These are phyloP conservation scores for Diatrype stigma DNA, from an alignment of 2,329 filamentous ascomycete genomes.

Conservation along the genomic window DNA sequence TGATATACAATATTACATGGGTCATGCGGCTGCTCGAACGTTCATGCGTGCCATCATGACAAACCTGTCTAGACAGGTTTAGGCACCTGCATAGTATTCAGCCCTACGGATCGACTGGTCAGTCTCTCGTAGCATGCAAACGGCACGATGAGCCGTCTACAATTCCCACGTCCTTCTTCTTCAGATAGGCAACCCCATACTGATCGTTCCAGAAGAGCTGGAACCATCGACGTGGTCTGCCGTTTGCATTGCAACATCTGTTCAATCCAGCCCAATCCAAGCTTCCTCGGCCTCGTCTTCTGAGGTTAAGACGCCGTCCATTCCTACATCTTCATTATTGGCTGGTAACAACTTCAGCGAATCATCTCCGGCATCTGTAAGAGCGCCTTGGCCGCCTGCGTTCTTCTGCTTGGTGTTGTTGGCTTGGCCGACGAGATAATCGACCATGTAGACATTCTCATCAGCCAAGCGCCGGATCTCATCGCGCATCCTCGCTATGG, in stretches of 20 bases:
- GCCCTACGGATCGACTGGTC: no score
- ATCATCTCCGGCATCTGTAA: constrained; percentile 13
- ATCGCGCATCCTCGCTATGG: constrained; percentile 72
- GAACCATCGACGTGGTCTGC: neutral
- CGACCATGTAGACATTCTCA: constrained; percentile 83
- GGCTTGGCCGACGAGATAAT: constrained; percentile 66
- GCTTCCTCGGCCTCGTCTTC: constrained; percentile 23
- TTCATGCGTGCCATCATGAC: no score
- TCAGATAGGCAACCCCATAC: neutral
- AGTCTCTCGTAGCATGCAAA: no score
- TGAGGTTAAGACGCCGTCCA: constrained; percentile 15
- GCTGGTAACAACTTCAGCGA: constrained; percentile 19
- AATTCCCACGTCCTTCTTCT: neutral
- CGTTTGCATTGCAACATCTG: neutral
- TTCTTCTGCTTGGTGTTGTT: constrained; percentile 12
- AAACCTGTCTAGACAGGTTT: no score
- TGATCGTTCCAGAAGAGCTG: neutral
- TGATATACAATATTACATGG: no score
- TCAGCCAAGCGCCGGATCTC: constrained; percentile 81
- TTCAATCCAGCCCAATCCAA: constrained; percentile 29
- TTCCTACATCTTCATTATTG: constrained; percentile 10
- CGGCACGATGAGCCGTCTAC: neutral
- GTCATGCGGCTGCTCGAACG: no score
- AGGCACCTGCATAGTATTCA: no score
- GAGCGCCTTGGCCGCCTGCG: constrained; percentile 4